A percentile compares a stretch with the other conserved stretches of the same genome.
phyloP scores from a whole-genome alignment of 2,329 filamentous ascomycete genomes.

The Scytalidium lignicola region DNA sequence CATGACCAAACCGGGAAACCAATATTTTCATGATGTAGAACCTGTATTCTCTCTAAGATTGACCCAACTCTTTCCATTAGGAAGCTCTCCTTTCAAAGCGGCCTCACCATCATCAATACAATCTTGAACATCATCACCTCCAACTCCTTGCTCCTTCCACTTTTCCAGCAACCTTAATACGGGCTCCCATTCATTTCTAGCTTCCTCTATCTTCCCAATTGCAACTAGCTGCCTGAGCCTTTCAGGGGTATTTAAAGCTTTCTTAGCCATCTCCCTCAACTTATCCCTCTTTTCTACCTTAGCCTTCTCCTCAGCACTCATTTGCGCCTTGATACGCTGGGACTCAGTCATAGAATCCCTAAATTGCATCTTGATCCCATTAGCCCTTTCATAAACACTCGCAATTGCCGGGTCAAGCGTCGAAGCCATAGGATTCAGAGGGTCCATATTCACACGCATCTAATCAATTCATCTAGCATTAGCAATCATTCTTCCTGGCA shows the following conservation, averaged over 20 bases:
- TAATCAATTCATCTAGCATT: no score
- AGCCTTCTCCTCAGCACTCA: conserved; percentile 36
- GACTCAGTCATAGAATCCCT: conserved; percentile 12
- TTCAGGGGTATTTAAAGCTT: conserved; percentile 21
- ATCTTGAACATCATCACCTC: conserved; percentile 24
- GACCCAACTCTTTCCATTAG: conserved; percentile 19
- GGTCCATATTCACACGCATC: conserved; percentile 80
- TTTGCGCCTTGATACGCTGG: conserved; percentile 2
- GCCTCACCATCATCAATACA: conserved; percentile 30
- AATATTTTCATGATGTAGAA: conserved; percentile 11
- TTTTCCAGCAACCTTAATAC: conserved; percentile 38
- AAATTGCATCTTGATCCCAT: conserved; percentile 21
- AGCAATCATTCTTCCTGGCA: no score
- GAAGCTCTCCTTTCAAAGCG: conserved; percentile 23
- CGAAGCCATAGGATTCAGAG: conserved; percentile 66
- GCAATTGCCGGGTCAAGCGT: conserved; percentile 69
- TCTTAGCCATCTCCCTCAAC: conserved; percentile 15
- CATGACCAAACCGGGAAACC: background rate
- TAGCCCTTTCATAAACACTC: conserved; percentile 55
- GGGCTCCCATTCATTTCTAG: conserved; percentile 38
- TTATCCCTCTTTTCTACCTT: conserved; percentile 9
- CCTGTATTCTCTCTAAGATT: conserved; percentile 9
- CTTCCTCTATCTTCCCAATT: conserved; percentile 56
- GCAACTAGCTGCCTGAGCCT: conserved; percentile 52
- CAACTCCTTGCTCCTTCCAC: conserved; percentile 22